These are phyloP conservation scores for Pythium aristosporum DNA, from an alignment of 352 stramenopile genomes.

Conservation along the genomic window DNA sequence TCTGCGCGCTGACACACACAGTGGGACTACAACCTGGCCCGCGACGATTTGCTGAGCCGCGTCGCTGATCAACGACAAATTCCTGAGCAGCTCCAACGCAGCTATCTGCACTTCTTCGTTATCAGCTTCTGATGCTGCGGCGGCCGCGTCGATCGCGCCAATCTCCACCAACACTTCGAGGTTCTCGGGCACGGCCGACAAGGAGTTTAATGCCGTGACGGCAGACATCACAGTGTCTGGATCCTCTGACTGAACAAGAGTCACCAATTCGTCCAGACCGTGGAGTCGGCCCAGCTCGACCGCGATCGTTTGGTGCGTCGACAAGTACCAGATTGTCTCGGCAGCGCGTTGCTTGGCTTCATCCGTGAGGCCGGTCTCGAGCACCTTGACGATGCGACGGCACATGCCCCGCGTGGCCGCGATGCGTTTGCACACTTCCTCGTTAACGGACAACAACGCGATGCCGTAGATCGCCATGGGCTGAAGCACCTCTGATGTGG, in stretches of 20 bases:
- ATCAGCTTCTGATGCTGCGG: too few species aligned
- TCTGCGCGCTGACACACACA: not conserved
- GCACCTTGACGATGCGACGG: constrained; percentile 4
- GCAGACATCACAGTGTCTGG: too few species aligned
- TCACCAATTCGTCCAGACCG: not conserved
- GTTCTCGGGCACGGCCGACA: not conserved
- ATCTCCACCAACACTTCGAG: not conserved
- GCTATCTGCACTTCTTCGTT: too few species aligned
- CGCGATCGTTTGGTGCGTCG: not conserved
- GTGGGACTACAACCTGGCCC: not conserved
- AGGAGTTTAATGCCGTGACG: not conserved
- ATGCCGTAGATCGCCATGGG: not conserved
- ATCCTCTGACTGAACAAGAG: not conserved
- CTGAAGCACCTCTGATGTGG: not conserved
- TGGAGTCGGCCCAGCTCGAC: not conserved
- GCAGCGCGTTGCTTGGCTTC: not conserved
- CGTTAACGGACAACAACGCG: not conserved
- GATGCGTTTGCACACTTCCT: not conserved
- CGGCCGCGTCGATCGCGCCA: not conserved
- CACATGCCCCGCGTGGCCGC: not conserved
- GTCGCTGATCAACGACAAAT: constrained; percentile 1
- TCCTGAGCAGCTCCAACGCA: not conserved
- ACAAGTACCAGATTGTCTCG: not conserved
- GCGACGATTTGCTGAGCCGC: not conserved
- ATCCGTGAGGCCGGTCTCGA: not conserved